Base-by-base conservation (phyloP, 2,329 filamentous ascomycete species). In the Phyllosticta ampelicida region DNA sequence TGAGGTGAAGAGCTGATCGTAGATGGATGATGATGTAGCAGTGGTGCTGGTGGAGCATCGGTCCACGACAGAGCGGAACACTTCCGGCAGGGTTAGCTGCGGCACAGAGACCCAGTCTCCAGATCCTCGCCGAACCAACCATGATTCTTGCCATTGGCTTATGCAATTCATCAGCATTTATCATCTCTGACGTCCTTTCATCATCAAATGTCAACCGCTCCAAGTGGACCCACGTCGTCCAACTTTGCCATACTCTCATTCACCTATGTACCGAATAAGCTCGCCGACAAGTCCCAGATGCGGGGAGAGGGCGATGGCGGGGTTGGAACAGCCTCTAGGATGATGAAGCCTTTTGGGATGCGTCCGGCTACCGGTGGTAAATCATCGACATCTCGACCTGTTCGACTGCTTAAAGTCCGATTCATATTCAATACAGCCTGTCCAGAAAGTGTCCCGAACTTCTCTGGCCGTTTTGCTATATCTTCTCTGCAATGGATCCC, bases 401-500 rank as follows among this genome's bases (percentile, higher is more conserved):
- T 44, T 16, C 36, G 6, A 16, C 36, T 44, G 6, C 36, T 44
- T 44, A 44, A n/a, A 44, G n/a, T 44, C 36, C 36, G 36, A 44
- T 44, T n/a, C 6, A 44, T 44, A 18, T 18, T n/a, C 36, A n/a
- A 44, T n/a, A n/a, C 13, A 44, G 36, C 36, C 16, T n/a, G 36
- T n/a, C 16, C 36, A 44, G 30, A 44, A n/a, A n/a, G n/a, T 44
- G 11, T 16, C 3, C 44, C 3, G 13, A 44, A 44, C 8, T 44
- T 48, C 4, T 48, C 44, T 48, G 5, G 9, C 13, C 16, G 36
- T 44, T 6, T 3, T 1, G 16, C 36, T 8, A 16, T 44, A 4
- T n/a, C n/a, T 5, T 44, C 36, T 16, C 2, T 48, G 28, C 2
- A 9, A 77, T 78, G 75, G 72, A 77, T 62, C 74, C 74, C 5